A percentile compares a stretch with the other conserved stretches of the same genome.
Conservation (phyloP, 257 asterid species). For the Solanum habrochaites region DNA sequence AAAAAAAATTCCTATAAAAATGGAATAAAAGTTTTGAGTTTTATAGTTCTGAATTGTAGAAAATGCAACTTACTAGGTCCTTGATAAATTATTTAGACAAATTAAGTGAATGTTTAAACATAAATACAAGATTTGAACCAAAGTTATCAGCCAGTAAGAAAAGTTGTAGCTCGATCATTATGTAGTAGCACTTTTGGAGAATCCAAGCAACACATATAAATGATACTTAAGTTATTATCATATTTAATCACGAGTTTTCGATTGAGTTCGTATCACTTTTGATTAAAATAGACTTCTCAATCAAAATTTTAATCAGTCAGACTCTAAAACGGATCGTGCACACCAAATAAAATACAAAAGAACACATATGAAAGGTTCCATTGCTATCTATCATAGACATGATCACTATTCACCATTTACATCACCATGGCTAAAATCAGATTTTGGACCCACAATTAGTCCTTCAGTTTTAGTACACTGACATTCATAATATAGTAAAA, state of each 20-base stretch:
- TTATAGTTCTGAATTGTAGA: neutral
- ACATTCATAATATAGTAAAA: neutral
- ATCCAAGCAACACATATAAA: neutral
- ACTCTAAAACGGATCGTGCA: rapidly evolving
- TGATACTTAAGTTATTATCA: neutral
- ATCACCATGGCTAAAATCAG: neutral
- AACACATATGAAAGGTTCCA: neutral
- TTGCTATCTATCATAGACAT: neutral
- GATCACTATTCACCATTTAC: neutral
- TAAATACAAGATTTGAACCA: neutral
- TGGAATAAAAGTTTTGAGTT: neutral
- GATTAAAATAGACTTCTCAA: neutral
- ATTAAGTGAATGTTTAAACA: neutral
- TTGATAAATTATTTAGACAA: neutral
- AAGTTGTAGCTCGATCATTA: neutral
- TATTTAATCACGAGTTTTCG: neutral
- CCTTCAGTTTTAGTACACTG: neutral
- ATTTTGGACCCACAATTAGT: neutral
- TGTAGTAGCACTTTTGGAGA: neutral
- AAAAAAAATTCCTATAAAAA: too few relatives aligned
- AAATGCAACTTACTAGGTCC: neutral
- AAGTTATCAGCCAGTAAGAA: neutral
- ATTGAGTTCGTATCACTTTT: neutral
- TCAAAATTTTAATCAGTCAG: neutral
- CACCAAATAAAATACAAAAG: neutral